Evolutionary conservation across 805 yeast species (phyloP), one percentile per base, ranked within the genome.

Genomic region (Ogataea kodamae): DNA sequence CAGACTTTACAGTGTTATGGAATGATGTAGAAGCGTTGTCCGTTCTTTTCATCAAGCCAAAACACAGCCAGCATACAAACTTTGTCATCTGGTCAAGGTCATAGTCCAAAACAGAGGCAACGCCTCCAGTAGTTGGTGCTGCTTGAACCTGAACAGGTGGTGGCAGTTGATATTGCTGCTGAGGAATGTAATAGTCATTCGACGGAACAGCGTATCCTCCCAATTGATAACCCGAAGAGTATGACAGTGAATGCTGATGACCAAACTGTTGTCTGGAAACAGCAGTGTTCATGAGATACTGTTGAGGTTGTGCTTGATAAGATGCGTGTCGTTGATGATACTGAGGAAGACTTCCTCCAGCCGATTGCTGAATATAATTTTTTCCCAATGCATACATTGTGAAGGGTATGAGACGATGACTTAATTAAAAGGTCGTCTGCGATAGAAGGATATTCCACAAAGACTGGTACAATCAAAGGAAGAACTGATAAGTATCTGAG

Each of bases 51-150:
- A 81, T 69, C 53, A 82, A 68, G 18, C 86, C 81, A 46, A 70
- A 80, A 9, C 84, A 69, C 57, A 86, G 74, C 69, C 88, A 76
- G 31, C 87, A 70, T 30, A 87, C 66, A 50, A 86, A 92, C 39
- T 80, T 78, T 6, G 94, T 71, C 95, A 89, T 89, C 39, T 70
- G 64, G 24, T 71, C 70, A 35, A 87, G 61, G 45, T 86, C 88
- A 58, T 90, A 89, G 55, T 88, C 96, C 52, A 85, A 67, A 20
- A 76, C 80, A 10, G 80, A 70, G 22, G 80, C 68, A 28, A 86
- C 90, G 41, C 95, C 96, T 25, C 96, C 96, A 25, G 67, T 57
- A 4, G 63, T 45, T 15, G 37, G 35, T 23, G 35, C 42, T 35
- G 33, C 36, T 21, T 35, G 39, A 8, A 25, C 42, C 26, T 35